Evolutionary conservation across 176 grass and related monocot genomes (phyloP).

Genomic region (Carex pumila): DNA sequence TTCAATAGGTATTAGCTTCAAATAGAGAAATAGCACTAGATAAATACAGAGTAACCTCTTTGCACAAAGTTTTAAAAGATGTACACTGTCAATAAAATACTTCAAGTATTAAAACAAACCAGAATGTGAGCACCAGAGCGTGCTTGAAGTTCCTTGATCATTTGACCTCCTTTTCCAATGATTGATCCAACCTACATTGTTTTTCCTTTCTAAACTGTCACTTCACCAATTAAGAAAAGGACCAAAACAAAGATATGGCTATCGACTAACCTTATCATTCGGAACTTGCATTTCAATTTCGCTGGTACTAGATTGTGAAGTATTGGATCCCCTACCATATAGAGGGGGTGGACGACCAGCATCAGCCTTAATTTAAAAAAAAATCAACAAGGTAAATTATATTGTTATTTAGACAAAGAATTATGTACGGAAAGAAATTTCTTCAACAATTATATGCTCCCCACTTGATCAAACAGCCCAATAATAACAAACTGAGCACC

Average conservation of each 20-base stretch:
- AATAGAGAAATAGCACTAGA: constrained; percentile 4
- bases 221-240: background rate
- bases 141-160: constrained; percentile 79
- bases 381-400: background rate
- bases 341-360: constrained; percentile 83
- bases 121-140: constrained; percentile 94
- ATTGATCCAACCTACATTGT: constrained; percentile 68
- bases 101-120: constrained; percentile 25
- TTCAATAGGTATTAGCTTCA: constrained; percentile 84
- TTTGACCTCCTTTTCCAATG: constrained; percentile 91
- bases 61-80: background rate
- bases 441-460: background rate
- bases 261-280: constrained; percentile 65
- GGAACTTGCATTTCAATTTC: constrained; percentile 85
- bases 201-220: constrained; percentile 8
- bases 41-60: background rate
- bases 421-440: background rate
- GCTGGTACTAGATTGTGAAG: constrained; percentile 52
- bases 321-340: constrained; percentile 72
- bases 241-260: background rate
- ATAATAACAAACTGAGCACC: background rate
- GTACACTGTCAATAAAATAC: constrained; percentile 21
- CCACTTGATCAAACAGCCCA: background rate
- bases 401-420: background rate
- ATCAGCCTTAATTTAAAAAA: constrained; percentile 51